These are phyloP conservation scores for Wickerhamomyces sp. DNA, from an alignment of 1,139 yeast genomes.

Conservation along the genomic window DNA sequence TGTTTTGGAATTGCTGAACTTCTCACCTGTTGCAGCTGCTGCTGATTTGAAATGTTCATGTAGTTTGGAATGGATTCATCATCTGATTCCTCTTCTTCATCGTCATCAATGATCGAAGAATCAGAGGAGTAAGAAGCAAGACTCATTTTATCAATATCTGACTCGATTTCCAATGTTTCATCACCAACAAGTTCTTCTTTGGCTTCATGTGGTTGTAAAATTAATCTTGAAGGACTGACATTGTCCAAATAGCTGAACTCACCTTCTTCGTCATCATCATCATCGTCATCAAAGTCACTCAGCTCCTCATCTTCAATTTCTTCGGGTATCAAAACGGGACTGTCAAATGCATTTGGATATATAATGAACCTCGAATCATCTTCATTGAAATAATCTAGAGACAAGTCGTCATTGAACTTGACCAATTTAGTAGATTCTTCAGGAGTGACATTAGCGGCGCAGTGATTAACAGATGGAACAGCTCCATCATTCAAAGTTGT, in stretches of 20 bases:
- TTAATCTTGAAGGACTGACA: slow-evolving; percentile 8
- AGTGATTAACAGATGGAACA: background rate
- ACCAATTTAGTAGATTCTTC: slow-evolving; percentile 12
- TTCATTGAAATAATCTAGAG: slow-evolving; percentile 20
- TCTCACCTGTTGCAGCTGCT: slow-evolving; percentile 5
- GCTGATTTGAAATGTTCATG: background rate
- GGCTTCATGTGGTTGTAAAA: slow-evolving; percentile 6
- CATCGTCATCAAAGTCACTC: slow-evolving; percentile 25
- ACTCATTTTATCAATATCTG: slow-evolving; percentile 22
- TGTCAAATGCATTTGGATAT: slow-evolving; percentile 13
- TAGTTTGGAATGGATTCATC: slow-evolving; percentile 6
- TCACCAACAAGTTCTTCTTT: slow-evolving; percentile 10
- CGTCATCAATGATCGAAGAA: slow-evolving; percentile 18
- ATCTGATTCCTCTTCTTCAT: slow-evolving; percentile 7
- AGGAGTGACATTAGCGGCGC: background rate
- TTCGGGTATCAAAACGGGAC: slow-evolving; percentile 24
- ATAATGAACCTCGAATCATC: slow-evolving; percentile 18
- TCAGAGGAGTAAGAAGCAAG: slow-evolving; percentile 18
- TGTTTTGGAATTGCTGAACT: slow-evolving; percentile 4
- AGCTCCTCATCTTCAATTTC: slow-evolving; percentile 31
- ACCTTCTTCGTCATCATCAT: slow-evolving; percentile 20
- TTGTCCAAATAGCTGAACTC: slow-evolving; percentile 9
- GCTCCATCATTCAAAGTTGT: background rate
- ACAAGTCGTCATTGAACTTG: slow-evolving; percentile 23
- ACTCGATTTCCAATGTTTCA: slow-evolving; percentile 18